Evolutionary conservation across 306 rosid genomes (phyloP).

Genomic region (Lathyrus tuberosus): DNA sequence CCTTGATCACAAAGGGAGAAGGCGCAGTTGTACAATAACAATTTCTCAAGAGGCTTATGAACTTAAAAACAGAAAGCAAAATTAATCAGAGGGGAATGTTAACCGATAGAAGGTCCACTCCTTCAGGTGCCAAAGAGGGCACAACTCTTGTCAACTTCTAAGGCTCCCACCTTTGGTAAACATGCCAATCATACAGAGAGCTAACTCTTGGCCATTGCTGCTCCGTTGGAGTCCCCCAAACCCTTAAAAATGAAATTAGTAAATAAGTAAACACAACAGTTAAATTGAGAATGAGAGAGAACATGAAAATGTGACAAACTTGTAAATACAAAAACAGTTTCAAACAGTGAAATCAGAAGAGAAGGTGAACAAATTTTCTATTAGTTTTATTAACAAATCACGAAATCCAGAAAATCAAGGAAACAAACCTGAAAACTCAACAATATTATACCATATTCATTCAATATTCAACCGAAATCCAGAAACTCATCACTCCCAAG

Average conservation of each 20-base stretch:
- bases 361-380: neutral
- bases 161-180: slow-evolving; percentile 82
- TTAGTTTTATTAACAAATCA: neutral
- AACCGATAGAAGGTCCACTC: slow-evolving; percentile 85
- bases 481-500: no score
- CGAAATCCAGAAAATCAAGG: no score
- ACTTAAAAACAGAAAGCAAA: neutral
- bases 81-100: slow-evolving; percentile 23
- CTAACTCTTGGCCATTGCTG: slow-evolving; percentile 89
- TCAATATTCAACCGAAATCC: no score
- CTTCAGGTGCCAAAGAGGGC: slow-evolving; percentile 74
- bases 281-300: neutral
- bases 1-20: no score
- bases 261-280: slow-evolving; percentile 23
- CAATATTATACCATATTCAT: no score
- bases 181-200: slow-evolving; percentile 88
- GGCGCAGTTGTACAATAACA: no score
- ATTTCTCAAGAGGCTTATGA: neutral
- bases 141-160: slow-evolving; percentile 73
- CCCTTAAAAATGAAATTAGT: slow-evolving; percentile 47
- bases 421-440: no score
- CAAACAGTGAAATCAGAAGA: neutral
- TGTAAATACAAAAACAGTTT: neutral
- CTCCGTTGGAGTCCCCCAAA: slow-evolving; percentile 87
- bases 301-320: neutral